Base-by-base conservation (phyloP, 352 stramenopile species). In the Phytophthora foliorum region DNA sequence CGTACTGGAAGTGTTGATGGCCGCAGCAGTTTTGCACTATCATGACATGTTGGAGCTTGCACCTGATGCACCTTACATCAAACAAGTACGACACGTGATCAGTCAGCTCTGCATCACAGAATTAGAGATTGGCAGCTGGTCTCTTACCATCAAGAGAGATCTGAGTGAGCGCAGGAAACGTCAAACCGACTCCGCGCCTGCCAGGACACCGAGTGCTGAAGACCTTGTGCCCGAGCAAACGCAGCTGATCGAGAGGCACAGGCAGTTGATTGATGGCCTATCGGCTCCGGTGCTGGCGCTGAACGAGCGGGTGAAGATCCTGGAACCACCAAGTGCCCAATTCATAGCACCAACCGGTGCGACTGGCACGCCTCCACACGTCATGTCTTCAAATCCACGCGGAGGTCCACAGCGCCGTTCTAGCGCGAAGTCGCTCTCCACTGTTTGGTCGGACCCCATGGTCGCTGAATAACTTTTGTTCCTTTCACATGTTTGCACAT, bases 401-500 rank as follows among this genome's bases (percentile, higher is more conserved):
- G 25, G 25, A 29, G 52, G 5, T 10, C 24, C 16, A 6, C 9
- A 19, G 13, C 9, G 9, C 1, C 36, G 36, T 5, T 2, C 36
- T 7, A 13, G 16, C 9, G 9, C 36, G 13, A 59, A 49, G 36
- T 27, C 21, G 2, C 52, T 59, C 3, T 17, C 41, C 1, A 16
- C 54, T 17, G 41, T 62, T 34, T 42, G 41, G 54, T 60, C 10
- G 46, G n/a, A 10, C 21, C 54, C 55, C 54, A 59, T 41, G 54
- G 54, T n/a, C 54, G 32, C 5, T 60, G 63, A 9, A 63, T 49
- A 6, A 65, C 54, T 27, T 65, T 70, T 2, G 34, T 21, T 16
- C 27, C 38, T 42, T 70, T 65, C 1, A 70, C 39, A 14, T 70
- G 62, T 25, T 65, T 21, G 6, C 46, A 70, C 16, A 65, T 13